Evolutionary conservation across 2,329 filamentous ascomycete genomes (phyloP).

Genomic region (Calonectria fujianensis): DNA sequence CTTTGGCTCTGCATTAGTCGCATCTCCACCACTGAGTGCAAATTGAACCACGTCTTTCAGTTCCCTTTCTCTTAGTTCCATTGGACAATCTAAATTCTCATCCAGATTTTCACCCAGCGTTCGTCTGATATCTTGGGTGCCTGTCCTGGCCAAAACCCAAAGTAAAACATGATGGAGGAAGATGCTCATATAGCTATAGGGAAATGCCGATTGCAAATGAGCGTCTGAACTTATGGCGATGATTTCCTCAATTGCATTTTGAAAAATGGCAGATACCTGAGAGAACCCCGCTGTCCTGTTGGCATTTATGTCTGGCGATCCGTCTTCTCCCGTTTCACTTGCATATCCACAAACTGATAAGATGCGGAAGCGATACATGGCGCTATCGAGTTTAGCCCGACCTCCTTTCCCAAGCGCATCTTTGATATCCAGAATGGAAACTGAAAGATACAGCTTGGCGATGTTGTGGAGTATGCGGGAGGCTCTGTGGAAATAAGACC

Average conservation of each 20-base stretch:
- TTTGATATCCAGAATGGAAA: background rate
- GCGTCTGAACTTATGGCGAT: background rate
- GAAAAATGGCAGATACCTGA: background rate
- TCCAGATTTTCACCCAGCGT: background rate
- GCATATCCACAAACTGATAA: conserved; percentile 2
- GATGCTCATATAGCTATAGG: conserved; percentile 19
- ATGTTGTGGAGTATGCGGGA: background rate
- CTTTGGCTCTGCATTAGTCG: background rate
- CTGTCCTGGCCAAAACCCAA: conserved; percentile 1
- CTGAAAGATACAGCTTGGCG: background rate
- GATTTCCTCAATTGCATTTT: background rate
- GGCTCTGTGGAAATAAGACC: conserved; percentile 10
- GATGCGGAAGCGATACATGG: background rate
- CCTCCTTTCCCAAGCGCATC: conserved; percentile 5
- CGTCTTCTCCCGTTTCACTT: background rate
- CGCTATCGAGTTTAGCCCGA: background rate
- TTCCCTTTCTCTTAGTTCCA: background rate
- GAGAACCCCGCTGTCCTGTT: background rate
- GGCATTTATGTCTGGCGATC: background rate
- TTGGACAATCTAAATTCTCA: background rate
- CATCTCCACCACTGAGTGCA: background rate
- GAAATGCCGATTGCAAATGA: conserved; percentile 9
- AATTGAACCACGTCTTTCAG: background rate
- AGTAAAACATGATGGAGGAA: conserved; percentile 24
- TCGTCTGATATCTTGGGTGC: background rate